phyloP scores from a whole-genome alignment of 441 rosid genomes.

The Hura crepitans region DNA sequence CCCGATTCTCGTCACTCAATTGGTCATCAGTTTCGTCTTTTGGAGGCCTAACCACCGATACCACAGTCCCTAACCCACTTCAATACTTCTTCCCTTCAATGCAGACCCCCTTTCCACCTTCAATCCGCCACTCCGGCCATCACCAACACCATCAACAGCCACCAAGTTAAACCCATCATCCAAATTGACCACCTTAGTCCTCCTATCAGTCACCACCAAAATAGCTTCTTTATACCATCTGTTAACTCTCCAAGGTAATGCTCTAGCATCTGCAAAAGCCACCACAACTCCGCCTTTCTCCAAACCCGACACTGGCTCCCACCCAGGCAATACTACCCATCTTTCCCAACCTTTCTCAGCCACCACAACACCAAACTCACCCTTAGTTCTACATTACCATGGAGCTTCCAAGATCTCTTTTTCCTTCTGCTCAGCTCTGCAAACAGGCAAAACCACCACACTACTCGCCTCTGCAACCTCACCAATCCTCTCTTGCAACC shows the following conservation, averaged over 20 bases:
- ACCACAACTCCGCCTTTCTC: constrained; percentile 62
- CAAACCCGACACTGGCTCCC: constrained; percentile 48
- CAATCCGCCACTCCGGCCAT: constrained; percentile 32
- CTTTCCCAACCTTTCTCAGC: constrained; percentile 77
- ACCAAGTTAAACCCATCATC: constrained; percentile 70
- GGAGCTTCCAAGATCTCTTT: constrained; percentile 66
- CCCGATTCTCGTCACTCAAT: constrained; percentile 67
- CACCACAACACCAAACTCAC: constrained; percentile 70
- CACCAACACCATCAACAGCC: constrained; percentile 25
- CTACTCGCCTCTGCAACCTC: constrained; percentile 71
- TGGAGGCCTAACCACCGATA: constrained; percentile 76
- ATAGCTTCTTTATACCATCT: constrained; percentile 68
- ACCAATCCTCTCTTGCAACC: constrained; percentile 62
- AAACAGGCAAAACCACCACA: constrained; percentile 70
- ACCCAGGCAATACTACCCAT: constrained; percentile 81
- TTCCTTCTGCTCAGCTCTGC: constrained; percentile 54
- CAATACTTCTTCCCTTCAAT: constrained; percentile 46
- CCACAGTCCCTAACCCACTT: constrained; percentile 54
- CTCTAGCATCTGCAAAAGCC: constrained; percentile 60
- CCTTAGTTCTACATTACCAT: constrained; percentile 40
- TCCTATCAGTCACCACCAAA: constrained; percentile 66
- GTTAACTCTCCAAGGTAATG: constrained; percentile 64
- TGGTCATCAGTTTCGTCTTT: constrained; percentile 60
- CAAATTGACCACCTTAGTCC: constrained; percentile 43
- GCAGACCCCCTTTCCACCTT: constrained; percentile 65